Conservation (phyloP, 306 rosid genomes). For the Benincasa hispida region DNA sequence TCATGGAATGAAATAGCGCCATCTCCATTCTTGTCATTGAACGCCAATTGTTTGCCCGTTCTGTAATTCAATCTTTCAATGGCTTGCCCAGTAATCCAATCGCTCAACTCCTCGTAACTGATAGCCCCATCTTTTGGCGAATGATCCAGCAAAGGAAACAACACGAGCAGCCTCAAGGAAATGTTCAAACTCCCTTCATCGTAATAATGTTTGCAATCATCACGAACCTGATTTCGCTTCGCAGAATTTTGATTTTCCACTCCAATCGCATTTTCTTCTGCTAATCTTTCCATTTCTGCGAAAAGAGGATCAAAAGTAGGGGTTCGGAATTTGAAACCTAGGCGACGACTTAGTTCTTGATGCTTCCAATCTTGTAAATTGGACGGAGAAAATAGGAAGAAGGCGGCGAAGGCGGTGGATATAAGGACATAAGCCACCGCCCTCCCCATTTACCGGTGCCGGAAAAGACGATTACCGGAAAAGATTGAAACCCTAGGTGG, state of each 20-base stretch:
- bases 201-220: constrained; percentile 18
- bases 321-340: constrained; percentile 25
- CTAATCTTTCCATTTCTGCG: constrained; percentile 11
- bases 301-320: constrained; percentile 42
- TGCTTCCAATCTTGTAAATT: not conserved
- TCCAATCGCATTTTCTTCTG: not conserved
- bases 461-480: not conserved
- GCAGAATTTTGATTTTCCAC: not conserved
- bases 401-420: constrained; percentile 43
- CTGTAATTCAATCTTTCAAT: constrained; percentile 27
- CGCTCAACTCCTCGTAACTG: constrained; percentile 30
- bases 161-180: constrained; percentile 37
- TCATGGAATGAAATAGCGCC: constrained; percentile 42
- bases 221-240: constrained; percentile 2
- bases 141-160: constrained; percentile 61
- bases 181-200: constrained; percentile 37
- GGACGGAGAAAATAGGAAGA: constrained; percentile 18
- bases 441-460: constrained; percentile 37
- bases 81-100: constrained; percentile 40
- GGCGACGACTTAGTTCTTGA: constrained; percentile 28
- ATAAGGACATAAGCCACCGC: constrained; percentile 43
- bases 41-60: constrained; percentile 27
- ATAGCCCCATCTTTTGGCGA: constrained; percentile 39
- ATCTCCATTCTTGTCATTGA: constrained; percentile 41
- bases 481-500: too few species aligned